Evolutionary conservation across 306 rosid species (phyloP).

Genomic region (Ormosia semicastrata): DNA sequence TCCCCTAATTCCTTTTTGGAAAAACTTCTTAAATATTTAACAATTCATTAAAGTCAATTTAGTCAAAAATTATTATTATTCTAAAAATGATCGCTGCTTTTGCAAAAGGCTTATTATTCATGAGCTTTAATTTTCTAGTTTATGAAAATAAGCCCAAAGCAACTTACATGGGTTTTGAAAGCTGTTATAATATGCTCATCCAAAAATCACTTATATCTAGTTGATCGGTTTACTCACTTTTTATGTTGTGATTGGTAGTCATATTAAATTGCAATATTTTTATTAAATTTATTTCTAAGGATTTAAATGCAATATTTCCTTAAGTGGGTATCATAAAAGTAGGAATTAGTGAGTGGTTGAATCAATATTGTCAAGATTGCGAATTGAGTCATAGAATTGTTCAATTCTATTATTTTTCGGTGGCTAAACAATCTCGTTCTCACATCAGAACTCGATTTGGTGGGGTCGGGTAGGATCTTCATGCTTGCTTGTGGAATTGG

Average conservation of each 20-base stretch:
- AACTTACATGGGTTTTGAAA: background rate
- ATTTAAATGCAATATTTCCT: background rate
- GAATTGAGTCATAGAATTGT: no score
- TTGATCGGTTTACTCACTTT: background rate
- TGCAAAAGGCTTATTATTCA: background rate
- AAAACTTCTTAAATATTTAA: background rate
- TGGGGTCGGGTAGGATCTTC: no score
- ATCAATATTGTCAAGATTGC: background rate
- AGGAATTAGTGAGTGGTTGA: background rate
- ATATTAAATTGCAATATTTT: no score
- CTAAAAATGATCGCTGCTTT: background rate
- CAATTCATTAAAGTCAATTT: background rate
- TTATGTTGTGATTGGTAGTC: conserved; percentile 2
- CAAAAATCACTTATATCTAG: background rate
- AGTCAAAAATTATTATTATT: background rate
- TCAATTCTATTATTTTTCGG: no score
- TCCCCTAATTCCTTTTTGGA: background rate
- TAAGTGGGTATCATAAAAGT: background rate
- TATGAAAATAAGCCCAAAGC: background rate
- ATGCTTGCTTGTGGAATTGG: no score
- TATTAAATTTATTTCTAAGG: background rate
- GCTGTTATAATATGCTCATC: background rate
- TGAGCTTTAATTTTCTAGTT: background rate
- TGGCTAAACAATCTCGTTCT: no score
- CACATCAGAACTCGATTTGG: no score